Percentiles rank a stretch among this genome's conserved stretches.
These are phyloP conservation scores for Ophiostoma novo-ulmi DNA, from an alignment of 2,329 filamentous ascomycete species.

Conservation along the genomic window DNA sequence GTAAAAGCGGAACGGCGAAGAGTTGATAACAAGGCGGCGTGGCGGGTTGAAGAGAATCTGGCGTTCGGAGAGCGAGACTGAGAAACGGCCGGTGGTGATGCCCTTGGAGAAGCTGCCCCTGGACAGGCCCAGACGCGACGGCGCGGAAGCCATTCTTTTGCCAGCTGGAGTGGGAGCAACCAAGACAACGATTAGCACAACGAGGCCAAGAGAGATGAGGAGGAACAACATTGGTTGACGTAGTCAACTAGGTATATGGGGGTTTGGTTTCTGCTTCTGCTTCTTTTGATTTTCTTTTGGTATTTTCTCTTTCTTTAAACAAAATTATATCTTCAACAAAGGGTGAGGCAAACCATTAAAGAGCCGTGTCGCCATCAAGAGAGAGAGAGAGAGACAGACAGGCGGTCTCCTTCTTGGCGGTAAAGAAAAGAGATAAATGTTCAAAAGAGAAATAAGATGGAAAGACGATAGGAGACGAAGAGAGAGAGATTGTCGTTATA, in stretches of 20 bases:
- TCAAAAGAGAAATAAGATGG: slow-evolving; percentile 1
- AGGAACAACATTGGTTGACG: slow-evolving; percentile 22
- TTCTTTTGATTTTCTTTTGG: slow-evolving; percentile 1
- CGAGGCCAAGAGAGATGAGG: slow-evolving; percentile 20
- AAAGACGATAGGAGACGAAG: not conserved
- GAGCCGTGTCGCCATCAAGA: slow-evolving; percentile 24
- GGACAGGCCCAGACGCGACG: slow-evolving; percentile 28
- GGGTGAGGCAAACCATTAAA: slow-evolving; percentile 22
- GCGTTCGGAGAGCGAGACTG: slow-evolving; percentile 25
- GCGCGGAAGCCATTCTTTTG: slow-evolving; percentile 26
- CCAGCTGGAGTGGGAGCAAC: slow-evolving; percentile 23
- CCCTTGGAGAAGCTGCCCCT: slow-evolving; percentile 27
- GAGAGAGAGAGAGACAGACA: slow-evolving; percentile 10
- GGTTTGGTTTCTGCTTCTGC: not conserved
- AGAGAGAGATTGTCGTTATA: not conserved
- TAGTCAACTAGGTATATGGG: not conserved
- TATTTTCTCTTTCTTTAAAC: not conserved
- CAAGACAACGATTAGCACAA: slow-evolving; percentile 24
- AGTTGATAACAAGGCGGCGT: slow-evolving; percentile 21
- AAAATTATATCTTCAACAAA: not conserved
- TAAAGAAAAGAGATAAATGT: slow-evolving; percentile 8
- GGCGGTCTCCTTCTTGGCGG: slow-evolving; percentile 9
- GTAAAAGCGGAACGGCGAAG: slow-evolving; percentile 32
- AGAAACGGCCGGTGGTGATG: slow-evolving; percentile 26
- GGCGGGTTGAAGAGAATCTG: slow-evolving; percentile 27